Base-by-base conservation (phyloP, 371 early-diverging fungal genomes). In the Choanephora cucurbitarum region DNA sequence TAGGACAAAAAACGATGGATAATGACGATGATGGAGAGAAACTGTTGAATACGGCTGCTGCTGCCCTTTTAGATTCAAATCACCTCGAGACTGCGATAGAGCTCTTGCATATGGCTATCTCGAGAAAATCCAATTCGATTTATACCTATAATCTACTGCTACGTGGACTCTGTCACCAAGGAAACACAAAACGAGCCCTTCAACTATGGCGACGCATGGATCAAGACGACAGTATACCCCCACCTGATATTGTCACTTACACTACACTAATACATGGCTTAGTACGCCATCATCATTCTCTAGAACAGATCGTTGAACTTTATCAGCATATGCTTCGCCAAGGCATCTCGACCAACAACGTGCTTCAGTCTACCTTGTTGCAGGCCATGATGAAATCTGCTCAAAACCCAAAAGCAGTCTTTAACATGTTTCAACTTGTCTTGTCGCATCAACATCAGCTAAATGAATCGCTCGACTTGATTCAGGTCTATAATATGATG, bases 211-310 rank as follows among this genome's bases (percentile, higher is more conserved):
- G 56, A 10, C 33, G 44, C 19, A 72, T 78, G 75, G 50, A 58
- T 13, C 28, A 55, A 13, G 58, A 62, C 32, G 34, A 52, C 6
- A 18, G 21, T 42, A 57, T 73, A 58, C 79, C 79, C 43, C 39
- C 55, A 13, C 75, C 79, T 14, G 75, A 79, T 55, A 56, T 73
- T 31, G 61, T 75, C 44, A 71, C 64, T 11, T 79, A 63, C 23
- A 73, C 79, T 3, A 69, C 72, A 0, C 43, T 75, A 5, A 73
- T 79, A 10, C 71, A 79, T 46, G 72, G 68, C 10, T 62, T 72
- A 50, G 44, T 73, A 15, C 52, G 57, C 1, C 43, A 57, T 19
- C 19, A 52, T 19, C 40, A 57, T 2, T 21, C 47, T 7, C 34
- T 50, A 5, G 53, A 68, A 8, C 33, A 53, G 17, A 34, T 70